Percentiles rank a stretch among this genome's conserved stretches.
These are phyloP conservation scores for Acorus gramineus DNA, from an alignment of 106 monocot species.

Conservation along the genomic window DNA sequence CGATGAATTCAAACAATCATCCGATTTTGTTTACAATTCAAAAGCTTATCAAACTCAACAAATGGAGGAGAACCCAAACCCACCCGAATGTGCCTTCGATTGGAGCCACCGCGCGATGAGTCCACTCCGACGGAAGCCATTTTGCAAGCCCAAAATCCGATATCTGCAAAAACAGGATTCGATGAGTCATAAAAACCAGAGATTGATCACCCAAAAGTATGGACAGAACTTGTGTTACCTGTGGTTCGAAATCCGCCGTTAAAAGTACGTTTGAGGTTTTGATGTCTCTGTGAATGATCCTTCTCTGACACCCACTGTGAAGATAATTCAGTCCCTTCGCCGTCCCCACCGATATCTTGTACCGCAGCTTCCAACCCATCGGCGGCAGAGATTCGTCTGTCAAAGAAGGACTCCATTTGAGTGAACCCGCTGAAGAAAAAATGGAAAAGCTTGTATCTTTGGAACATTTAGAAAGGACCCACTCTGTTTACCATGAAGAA, in stretches of 20 bases:
- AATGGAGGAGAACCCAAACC: neutral
- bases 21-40: neutral
- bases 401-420: neutral
- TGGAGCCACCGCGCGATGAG: constrained; percentile 45
- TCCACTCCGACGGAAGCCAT: constrained; percentile 67
- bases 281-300: constrained; percentile 72
- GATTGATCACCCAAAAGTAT: neutral
- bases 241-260: constrained; percentile 40
- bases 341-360: constrained; percentile 31
- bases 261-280: constrained; percentile 59
- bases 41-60: neutral
- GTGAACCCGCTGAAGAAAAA: neutral
- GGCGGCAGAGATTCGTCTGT: constrained; percentile 33
- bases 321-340: constrained; percentile 47
- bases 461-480: neutral
- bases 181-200: neutral
- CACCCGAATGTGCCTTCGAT: constrained; percentile 81
- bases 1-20: neutral
- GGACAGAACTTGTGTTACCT: constrained; percentile 4
- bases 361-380: constrained; percentile 35
- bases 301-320: constrained; percentile 56
- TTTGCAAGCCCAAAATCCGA: constrained; percentile 70
- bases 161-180: constrained; percentile 21
- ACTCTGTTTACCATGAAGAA: constrained; percentile 34
- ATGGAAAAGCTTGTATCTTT: neutral